Evolutionary conservation across 169 alveolate species (phyloP), one percentile per base, ranked within the genome.

Genomic region (Plasmodium berghei): DNA sequence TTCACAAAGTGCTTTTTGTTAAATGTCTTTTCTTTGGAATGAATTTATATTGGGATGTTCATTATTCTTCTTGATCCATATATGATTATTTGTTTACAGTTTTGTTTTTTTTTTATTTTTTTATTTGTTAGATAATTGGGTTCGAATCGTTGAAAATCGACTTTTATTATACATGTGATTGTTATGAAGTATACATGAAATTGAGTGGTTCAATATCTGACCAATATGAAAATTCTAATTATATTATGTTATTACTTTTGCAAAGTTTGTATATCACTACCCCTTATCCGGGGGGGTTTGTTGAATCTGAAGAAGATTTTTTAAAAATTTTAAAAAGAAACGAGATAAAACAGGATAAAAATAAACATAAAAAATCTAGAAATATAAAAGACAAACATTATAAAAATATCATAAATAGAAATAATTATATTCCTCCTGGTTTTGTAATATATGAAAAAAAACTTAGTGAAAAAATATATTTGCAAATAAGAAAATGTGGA

Each of bases 241-340:
- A 80, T 72, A 67, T 80, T 16, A 80, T 80, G 90, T 18, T 80
- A 61, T 67, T 66, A 73, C 85, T 80, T 54, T 54, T 80, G n/a
- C 90, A 80, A 40, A 80, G 24, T 45, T 67, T 80, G 55, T 80
- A 80, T 72, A 67, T 80, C 9, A 80, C 90, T 49, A 80, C 90
- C 5, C 90, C 90, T 0, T 80, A 80, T 54, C 90, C 90, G 10
- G 83, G 90, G 40, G 90, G 90, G 45, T 80, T 80, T 71, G 45
- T 80, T 24, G 90, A 80, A 28, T 67, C 85, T 5, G 90, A 80
- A 61, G 83, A 80, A 49, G 63, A 80, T 24, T 80, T 80, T 49
- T 71, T 80, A 67, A 16, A 40, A 8, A 67, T 80, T 20, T 55
- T 80, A n/a, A 55, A 42, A 40, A 67, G 83, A 55, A 67, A 80